Base-by-base conservation (phyloP, 1,284 basidiomycete genomes). In the Coniferiporia weirii region DNA sequence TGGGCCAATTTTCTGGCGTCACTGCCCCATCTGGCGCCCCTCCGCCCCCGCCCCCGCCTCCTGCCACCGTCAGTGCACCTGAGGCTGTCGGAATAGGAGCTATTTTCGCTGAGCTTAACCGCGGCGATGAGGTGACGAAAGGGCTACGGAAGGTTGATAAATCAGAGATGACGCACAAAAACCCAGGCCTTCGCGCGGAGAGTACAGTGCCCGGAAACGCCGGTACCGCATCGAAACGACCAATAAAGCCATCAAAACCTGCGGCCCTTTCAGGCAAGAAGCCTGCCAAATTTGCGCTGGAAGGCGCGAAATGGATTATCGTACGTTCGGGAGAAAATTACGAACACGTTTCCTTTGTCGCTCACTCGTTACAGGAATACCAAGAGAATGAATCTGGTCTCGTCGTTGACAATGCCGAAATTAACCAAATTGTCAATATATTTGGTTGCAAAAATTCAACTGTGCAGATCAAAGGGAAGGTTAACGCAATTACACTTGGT, bases 141-240 rank as follows among this genome's bases (percentile, higher is more conserved):
- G 87, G 91, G 6, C 73, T 99, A 65, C 87, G 90, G 66, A 98
- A 97, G 72, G 97, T 99, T 17, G 93, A 97, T 71, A 85, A 88
- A 74, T 95, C 91, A 66, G 87, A 98, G 72, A 96, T 96, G 95
- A 98, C 95, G 6, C 97, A 99, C 79, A 98, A 99, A 81, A 99
- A 99, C 69, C 96, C 97, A 0, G 80, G 84, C 13, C 75, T 99
- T 46, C 78, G 95, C 44, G 81, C 83, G 3, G 74, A 83, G 22
- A 80, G 80, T 58, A 76, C 77, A 15, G 92, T 93, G 19, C 83
- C 89, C 48, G 78, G 79, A 19, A 66, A 73, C 20, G 51, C 72
- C 17, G 65, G 76, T 20, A 54, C 69, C 63, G 77, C 74, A 50
- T 71, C 76, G 2, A 90, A 86, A 75, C 84, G 81, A 59, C 90